Evolutionary conservation across 2,329 filamentous ascomycete species (phyloP), one percentile per base, ranked within the genome.

Genomic region (Pseudopyrenochaeta lycopersici): DNA sequence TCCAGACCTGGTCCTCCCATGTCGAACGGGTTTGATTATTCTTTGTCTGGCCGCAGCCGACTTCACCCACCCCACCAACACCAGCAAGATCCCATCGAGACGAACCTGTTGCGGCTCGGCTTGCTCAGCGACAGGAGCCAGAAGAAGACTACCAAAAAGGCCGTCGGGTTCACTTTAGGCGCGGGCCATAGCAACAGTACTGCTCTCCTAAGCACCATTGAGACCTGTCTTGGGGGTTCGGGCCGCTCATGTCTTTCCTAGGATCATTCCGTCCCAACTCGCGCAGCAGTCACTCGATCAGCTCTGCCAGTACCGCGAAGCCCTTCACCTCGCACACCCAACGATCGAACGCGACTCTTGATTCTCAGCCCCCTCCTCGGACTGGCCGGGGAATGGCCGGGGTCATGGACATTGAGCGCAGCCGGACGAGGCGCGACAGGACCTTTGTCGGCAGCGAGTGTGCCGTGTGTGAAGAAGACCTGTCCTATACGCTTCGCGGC

Each of bases 401-500:
- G 68, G 85, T 86, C 75, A 85, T 92, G 81, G 88, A 89, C 69
- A 82, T 89, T 46, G 92, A 97, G 70, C 85, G 91, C 70, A 88
- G 85, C 68, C 88, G 92, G 63, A 88, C 88, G 62, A 86, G 95
- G 72, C 85, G 93, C 71, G 94, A 98, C 78, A 86, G 95, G 73
- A 99, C 94, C 1, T 98, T 97, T 78, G 90, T 98, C 49, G 95
- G 95, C 40, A 92, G 88, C 74, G 91, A 96, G 79, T 99, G 95
- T 78, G 91, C 93, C 45, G 93, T 97, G 14, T 99, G 95, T 74
- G 95, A 99, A 75, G 95, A 99, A 78, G 93, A 93, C 2, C 80
- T 99, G 58, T 95, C 98, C 77, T 94, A 98, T 76, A 99, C 92
- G 3, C 83, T 99, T 41, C 90, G 91, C 45, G 95, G 95, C 54